These are phyloP conservation scores for Casuarina glauca DNA, from an alignment of 306 rosid species.

Conservation along the genomic window DNA sequence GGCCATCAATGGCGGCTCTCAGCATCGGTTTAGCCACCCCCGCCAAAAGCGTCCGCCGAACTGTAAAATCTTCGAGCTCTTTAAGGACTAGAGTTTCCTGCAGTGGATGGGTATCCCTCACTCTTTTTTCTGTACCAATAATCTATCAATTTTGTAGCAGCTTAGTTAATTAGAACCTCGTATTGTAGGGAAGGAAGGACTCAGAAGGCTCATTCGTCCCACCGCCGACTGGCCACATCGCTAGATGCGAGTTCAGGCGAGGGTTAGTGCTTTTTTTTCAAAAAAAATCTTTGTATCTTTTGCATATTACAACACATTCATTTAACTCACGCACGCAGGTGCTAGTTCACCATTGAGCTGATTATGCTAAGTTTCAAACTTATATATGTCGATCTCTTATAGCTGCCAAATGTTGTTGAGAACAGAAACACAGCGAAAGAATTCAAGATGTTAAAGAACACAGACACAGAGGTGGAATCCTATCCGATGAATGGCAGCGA, in stretches of 20 bases:
- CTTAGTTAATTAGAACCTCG: neutral
- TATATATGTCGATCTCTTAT: too few species aligned
- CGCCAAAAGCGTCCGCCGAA: too few species aligned
- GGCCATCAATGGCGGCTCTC: too few species aligned
- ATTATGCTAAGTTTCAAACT: too few species aligned
- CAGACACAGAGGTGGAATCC: neutral
- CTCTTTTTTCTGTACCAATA: neutral
- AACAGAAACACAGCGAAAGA: neutral
- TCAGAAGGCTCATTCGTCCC: slow-evolving; percentile 74
- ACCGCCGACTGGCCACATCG: slow-evolving; percentile 78
- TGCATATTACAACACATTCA: too few species aligned
- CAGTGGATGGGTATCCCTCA: slow-evolving; percentile 59
- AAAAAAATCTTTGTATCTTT: too few species aligned
- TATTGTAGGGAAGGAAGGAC: slow-evolving; percentile 49
- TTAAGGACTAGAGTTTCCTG: slow-evolving; percentile 46
- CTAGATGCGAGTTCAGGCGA: slow-evolving; percentile 53
- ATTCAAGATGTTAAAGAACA: neutral
- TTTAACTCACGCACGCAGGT: too few species aligned
- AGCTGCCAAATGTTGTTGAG: neutral
- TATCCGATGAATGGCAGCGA: neutral
- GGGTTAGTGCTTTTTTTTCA: too few species aligned
- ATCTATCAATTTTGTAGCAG: neutral
- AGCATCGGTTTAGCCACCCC: too few species aligned
- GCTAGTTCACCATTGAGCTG: too few species aligned
- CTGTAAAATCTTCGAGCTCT: neutral